Conservation (phyloP, 495 filamentous ascomycete genomes). For the Darksidea phi region DNA sequence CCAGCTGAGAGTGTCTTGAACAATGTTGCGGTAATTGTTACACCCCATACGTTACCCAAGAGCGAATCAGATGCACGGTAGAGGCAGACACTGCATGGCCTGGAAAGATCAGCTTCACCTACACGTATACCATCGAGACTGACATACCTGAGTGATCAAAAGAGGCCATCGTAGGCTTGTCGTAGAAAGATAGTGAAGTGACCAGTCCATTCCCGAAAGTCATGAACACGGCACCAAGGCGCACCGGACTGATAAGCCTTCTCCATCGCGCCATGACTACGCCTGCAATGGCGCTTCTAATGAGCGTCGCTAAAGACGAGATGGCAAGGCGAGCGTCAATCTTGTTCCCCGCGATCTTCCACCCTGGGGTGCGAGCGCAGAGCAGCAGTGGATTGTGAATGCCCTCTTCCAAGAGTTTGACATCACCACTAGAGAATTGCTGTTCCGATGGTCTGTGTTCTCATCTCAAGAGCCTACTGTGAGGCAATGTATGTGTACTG, state of each 20-base stretch:
- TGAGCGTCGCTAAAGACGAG: slow-evolving; percentile 60
- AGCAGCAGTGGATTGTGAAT: slow-evolving; percentile 50
- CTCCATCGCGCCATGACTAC: slow-evolving; percentile 67
- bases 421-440: slow-evolving; percentile 42
- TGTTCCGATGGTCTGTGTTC: slow-evolving; percentile 32
- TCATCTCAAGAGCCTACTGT: no score
- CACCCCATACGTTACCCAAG: slow-evolving; percentile 65
- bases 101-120: slow-evolving; percentile 25
- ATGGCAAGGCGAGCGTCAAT: slow-evolving; percentile 57
- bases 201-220: slow-evolving; percentile 58
- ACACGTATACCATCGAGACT: no score
- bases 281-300: slow-evolving; percentile 60
- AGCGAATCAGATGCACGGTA: slow-evolving; percentile 62
- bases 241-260: slow-evolving; percentile 55
- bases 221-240: slow-evolving; percentile 58
- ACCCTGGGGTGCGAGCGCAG: slow-evolving; percentile 42
- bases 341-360: slow-evolving; percentile 44
- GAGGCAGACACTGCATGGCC: slow-evolving; percentile 66
- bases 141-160: slow-evolving; percentile 59
- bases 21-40: slow-evolving; percentile 62
- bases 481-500: no score
- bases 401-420: slow-evolving; percentile 49
- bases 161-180: slow-evolving; percentile 60
- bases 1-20: slow-evolving; percentile 62
- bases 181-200: slow-evolving; percentile 55